phyloP scores from a whole-genome alignment of 2,329 filamentous ascomycete genomes.

The Neoscytalidium dimidiatum region DNA sequence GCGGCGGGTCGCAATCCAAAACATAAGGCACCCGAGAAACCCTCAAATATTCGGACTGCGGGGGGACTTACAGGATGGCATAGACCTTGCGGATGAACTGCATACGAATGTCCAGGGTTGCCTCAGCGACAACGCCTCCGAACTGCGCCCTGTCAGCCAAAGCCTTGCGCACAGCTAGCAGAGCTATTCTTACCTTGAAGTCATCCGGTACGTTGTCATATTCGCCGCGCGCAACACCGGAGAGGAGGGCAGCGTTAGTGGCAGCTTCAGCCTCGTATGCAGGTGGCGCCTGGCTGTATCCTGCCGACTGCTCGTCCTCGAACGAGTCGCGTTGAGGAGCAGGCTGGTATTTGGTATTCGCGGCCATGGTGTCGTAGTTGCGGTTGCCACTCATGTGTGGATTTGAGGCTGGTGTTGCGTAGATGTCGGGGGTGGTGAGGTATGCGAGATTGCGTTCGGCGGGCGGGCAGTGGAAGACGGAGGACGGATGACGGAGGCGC shows the following conservation, averaged over 20 bases:
- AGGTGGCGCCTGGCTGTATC: slow-evolving; percentile 76
- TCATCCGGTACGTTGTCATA: slow-evolving; percentile 94
- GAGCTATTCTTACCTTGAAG: slow-evolving; percentile 69
- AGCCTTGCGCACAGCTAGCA: not conserved
- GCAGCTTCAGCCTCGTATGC: slow-evolving; percentile 69
- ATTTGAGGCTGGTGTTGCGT: not conserved
- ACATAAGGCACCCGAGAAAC: too few relatives aligned
- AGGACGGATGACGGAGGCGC: slow-evolving; percentile 15
- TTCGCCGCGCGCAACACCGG: slow-evolving; percentile 69
- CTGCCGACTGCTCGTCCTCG: slow-evolving; percentile 55
- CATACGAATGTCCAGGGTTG: slow-evolving; percentile 92
- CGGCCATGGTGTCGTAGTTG: slow-evolving; percentile 20
- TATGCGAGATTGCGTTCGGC: not conserved
- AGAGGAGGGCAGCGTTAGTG: slow-evolving; percentile 60
- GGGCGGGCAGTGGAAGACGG: slow-evolving; percentile 1
- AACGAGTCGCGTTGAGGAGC: slow-evolving; percentile 87
- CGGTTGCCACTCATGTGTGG: not conserved
- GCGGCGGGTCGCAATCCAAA: too few relatives aligned
- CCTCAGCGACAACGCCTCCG: slow-evolving; percentile 89
- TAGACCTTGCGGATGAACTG: slow-evolving; percentile 98
- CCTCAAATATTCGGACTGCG: slow-evolving; percentile 22
- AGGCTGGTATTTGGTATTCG: slow-evolving; percentile 76
- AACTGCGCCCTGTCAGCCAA: slow-evolving; percentile 58
- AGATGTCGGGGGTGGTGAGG: not conserved
- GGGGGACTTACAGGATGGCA: slow-evolving; percentile 70